Percentiles rank a stretch among this genome's conserved stretches.
phyloP scores from a whole-genome alignment of 805 yeast species.

The Kluyveromyces lactis region DNA sequence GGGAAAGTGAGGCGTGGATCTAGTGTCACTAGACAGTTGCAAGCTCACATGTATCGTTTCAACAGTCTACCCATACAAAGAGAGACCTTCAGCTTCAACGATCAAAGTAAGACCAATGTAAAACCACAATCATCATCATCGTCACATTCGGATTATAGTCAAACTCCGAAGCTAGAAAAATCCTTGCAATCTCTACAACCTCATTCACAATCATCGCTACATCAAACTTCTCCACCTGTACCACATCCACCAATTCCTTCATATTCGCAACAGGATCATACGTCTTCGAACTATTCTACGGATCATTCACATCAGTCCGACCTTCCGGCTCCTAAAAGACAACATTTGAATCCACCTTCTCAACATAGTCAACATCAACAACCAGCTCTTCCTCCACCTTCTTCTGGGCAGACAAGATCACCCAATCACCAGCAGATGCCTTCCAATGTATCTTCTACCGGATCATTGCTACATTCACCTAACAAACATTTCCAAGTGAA shows the following conservation, averaged over 20 bases:
- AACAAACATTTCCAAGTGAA: constrained; percentile 38
- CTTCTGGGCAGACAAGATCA: constrained; percentile 6
- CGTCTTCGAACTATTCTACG: neutral
- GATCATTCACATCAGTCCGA: constrained; percentile 5
- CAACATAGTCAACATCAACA: constrained; percentile 7
- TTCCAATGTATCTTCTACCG: neutral
- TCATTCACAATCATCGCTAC: neutral
- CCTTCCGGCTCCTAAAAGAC: constrained; percentile 1
- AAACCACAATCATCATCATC: neutral
- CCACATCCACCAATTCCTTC: neutral
- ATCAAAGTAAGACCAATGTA: constrained; percentile 18
- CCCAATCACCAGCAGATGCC: constrained; percentile 8
- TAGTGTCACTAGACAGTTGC: constrained; percentile 71
- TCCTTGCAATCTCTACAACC: neutral
- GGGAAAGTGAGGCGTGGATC: constrained; percentile 73
- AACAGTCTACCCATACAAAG: constrained; percentile 33
- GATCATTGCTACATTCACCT: constrained; percentile 28
- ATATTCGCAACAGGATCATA: neutral
- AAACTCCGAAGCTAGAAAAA: neutral
- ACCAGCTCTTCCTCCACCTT: constrained; percentile 3
- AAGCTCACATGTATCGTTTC: constrained; percentile 52
- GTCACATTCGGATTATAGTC: neutral
- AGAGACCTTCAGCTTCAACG: constrained; percentile 31
- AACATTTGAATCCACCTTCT: constrained; percentile 1
- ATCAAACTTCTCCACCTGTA: neutral